A percentile compares a stretch with the other conserved stretches of the same genome.
Evolutionary conservation across 2,329 filamentous ascomycete species (phyloP).

Genomic region (Macrophomina phaseolina): DNA sequence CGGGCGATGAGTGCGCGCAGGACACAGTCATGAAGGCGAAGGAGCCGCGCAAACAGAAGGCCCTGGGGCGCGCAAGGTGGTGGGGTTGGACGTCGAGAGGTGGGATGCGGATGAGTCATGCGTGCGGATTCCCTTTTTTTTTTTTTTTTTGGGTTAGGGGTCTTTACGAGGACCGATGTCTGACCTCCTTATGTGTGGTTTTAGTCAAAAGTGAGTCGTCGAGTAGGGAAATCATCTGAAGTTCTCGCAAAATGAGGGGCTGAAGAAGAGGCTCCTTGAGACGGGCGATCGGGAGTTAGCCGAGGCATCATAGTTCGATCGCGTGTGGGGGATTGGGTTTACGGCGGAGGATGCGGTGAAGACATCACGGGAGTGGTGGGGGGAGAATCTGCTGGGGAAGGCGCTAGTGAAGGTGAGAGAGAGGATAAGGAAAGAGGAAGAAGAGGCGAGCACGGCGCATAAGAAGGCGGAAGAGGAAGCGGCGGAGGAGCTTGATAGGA

Average conservation of each 20-base stretch:
- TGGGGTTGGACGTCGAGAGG: conserved; percentile 55
- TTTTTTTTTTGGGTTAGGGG: no score
- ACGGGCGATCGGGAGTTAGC: conserved; percentile 67
- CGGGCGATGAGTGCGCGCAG: conserved; percentile 43
- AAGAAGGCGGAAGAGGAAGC: no score
- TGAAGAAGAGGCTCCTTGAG: conserved; percentile 58
- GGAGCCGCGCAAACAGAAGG: conserved; percentile 57
- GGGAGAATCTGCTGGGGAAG: conserved; percentile 68
- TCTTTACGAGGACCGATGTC: no score
- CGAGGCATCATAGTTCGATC: conserved; percentile 55
- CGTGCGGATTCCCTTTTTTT: no score
- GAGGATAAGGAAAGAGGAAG: conserved; percentile 46
- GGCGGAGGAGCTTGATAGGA: no score
- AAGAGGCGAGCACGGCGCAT: no score
- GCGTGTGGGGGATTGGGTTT: conserved; percentile 72
- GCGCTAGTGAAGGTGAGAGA: conserved; percentile 65
- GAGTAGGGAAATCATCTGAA: conserved; percentile 64
- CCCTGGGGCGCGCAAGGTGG: conserved; percentile 62
- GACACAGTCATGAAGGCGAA: conserved; percentile 54
- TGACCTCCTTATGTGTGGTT: no score
- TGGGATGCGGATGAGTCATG: conserved; percentile 53
- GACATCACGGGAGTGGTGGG: conserved; percentile 59
- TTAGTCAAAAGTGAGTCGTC: conserved; percentile 53
- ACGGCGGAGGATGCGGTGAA: conserved; percentile 46
- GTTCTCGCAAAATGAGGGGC: conserved; percentile 49